Percentiles rank a stretch among this genome's conserved stretches.
Conservation (phyloP, 1,284 basidiomycete species). For the Fistulina hepatica region DNA sequence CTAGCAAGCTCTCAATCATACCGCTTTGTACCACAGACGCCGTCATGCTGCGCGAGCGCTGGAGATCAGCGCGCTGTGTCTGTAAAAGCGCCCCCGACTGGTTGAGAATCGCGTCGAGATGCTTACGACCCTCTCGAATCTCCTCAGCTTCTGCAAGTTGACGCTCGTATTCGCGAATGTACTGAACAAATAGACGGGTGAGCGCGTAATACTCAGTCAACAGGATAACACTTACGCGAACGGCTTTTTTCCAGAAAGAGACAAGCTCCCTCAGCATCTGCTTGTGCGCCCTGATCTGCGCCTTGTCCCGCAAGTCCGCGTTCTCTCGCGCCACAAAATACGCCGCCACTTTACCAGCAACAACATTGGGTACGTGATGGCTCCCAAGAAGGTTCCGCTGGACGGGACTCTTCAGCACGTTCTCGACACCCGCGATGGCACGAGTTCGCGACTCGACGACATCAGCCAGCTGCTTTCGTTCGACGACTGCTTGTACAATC, state of each 20-base stretch:
- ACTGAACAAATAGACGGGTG: constrained; percentile 26
- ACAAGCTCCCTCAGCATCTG: constrained; percentile 60
- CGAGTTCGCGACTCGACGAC: no score
- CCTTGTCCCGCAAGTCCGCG: constrained; percentile 60
- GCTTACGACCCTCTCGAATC: constrained; percentile 48
- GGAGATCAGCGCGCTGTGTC: constrained; percentile 69
- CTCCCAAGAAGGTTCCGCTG: constrained; percentile 41
- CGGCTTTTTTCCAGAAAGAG: constrained; percentile 83
- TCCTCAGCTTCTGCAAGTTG: constrained; percentile 38
- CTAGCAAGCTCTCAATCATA: constrained; percentile 45
- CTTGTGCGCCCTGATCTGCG: constrained; percentile 62
- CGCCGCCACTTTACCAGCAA: constrained; percentile 41
- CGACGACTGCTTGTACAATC: no score
- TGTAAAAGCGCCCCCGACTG: constrained; percentile 84
- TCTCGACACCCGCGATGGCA: no score
- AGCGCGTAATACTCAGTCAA: constrained; percentile 1
- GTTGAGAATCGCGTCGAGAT: constrained; percentile 84
- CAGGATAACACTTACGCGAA: constrained; percentile 51
- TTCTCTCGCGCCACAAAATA: constrained; percentile 53
- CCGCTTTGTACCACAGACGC: constrained; percentile 23
- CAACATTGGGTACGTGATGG: constrained; percentile 28
- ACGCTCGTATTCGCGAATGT: constrained; percentile 63
- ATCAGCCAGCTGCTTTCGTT: no score
- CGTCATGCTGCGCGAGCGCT: constrained; percentile 27
- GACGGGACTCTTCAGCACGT: no score